Evolutionary conservation across 805 yeast species (phyloP).

Genomic region (Metschnikowia matae): DNA sequence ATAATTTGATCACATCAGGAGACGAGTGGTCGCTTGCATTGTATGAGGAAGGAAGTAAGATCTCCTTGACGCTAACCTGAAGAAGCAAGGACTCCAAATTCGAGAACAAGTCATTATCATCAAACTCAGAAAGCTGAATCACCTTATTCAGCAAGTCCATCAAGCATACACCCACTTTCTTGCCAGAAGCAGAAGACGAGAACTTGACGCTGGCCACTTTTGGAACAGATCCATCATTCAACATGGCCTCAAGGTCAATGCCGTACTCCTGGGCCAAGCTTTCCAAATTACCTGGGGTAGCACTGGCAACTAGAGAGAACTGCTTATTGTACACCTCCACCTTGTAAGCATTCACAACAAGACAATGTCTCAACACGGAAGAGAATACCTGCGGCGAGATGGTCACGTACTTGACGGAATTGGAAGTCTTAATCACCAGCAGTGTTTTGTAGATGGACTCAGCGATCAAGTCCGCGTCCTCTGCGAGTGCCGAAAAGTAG

Average conservation of each 20-base stretch:
- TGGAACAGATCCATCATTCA: slow-evolving; percentile 42
- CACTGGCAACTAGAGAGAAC: slow-evolving; percentile 57
- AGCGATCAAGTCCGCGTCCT: slow-evolving; percentile 80
- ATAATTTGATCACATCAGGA: slow-evolving; percentile 59
- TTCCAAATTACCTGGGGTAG: slow-evolving; percentile 89
- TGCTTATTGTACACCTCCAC: slow-evolving; percentile 72
- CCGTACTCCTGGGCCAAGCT: slow-evolving; percentile 37
- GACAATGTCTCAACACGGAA: slow-evolving; percentile 59
- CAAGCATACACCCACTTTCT: slow-evolving; percentile 71
- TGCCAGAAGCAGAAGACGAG: slow-evolving; percentile 33
- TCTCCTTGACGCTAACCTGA: slow-evolving; percentile 87
- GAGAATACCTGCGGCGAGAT: slow-evolving; percentile 71
- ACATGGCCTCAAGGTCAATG: slow-evolving; percentile 56
- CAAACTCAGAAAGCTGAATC: slow-evolving; percentile 72
- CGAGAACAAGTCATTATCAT: slow-evolving; percentile 82
- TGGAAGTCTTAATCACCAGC: slow-evolving; percentile 67
- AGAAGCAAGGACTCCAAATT: slow-evolving; percentile 82
- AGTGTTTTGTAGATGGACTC: slow-evolving; percentile 79
- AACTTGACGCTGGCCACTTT: slow-evolving; percentile 39
- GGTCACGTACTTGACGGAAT: slow-evolving; percentile 58
- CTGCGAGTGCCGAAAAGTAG: slow-evolving; percentile 67
- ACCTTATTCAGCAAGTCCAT: slow-evolving; percentile 65
- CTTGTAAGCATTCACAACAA: slow-evolving; percentile 69
- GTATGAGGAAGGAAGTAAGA: slow-evolving; percentile 51
- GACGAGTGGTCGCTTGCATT: slow-evolving; percentile 34